Evolutionary conservation across 169 alveolate genomes (phyloP), one percentile per base, ranked within the genome.

Genomic region (Plasmodium billcollinsi): DNA sequence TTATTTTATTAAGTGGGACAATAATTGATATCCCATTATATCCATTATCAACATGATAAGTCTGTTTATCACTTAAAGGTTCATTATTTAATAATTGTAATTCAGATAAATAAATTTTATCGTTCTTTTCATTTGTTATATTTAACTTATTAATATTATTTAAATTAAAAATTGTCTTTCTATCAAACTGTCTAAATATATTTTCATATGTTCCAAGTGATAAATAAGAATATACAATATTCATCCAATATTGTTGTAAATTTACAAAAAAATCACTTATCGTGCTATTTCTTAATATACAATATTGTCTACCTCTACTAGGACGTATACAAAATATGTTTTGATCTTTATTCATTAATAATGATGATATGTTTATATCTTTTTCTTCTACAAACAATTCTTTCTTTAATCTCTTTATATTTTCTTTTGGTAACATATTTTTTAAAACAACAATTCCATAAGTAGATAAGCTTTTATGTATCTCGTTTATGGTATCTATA

Each of bases 21-120:
- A 78, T 78, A 14, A 78, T 70, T 18, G 59, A 62, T 67, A 78
- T 9, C 3, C 90, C 90, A 78, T 49, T 67, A 49, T 66, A 7
- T 12, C 90, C 90, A 78, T 78, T 78, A 72, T 78, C 90, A 1
- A 78, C 90, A 66, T 78, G 90, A 59, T 78, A 72, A 1, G 90
- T 43, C 24, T 78, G 90, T 18, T 33, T 67, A 33, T 78, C 90
- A 70, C 90, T 78, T 47, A 78, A 14, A 1, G 90, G 90, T 52
- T 78, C 90, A 70, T 78, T 78, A 59, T 65, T 78, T 33, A 78
- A 12, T 70, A 78, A 78, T 33, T 78, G 90, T 33, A 78, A 67
- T 66, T 78, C 90, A 6, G 90, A 78, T 78, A 78, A 50, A 67
- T 49, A 78, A 50, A 78, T 8, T 52, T 78, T 78, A 11, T 78